Evolutionary conservation across 1,139 yeast genomes (phyloP), one percentile per base, ranked within the genome.

Genomic region (Hemisphaericaspora xylanilytica): DNA sequence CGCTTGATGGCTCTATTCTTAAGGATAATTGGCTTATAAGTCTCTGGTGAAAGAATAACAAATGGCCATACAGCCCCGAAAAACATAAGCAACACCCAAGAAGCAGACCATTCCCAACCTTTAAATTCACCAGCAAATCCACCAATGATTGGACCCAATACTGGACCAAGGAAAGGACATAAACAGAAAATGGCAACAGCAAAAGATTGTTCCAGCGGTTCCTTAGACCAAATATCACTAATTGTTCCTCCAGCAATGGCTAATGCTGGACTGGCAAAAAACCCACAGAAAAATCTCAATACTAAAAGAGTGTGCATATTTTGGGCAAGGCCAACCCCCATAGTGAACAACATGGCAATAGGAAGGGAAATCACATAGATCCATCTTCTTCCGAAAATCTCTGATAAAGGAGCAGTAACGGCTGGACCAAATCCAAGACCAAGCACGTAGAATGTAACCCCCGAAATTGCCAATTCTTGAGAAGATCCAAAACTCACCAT

Each of bases 171-270:
- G 52, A 80, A 81, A 30, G 87, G 88, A 29, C 81, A 84, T 50
- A 78, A 63, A 64, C 83, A 80, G 64, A 81, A 85, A 38, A 75
- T 67, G 2, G 87, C 78, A 77, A 85, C 76, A 14, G 92, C 90
- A 13, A 81, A 52, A 12, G 86, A 84, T 54, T 79, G 63, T 53
- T 79, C 79, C 33, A 71, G 73, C n/a, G 80, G 78, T 31, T 70
- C 74, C 21, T 49, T 45, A 3, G 60, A 50, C 82, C 87, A 83
- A 31, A 83, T 63, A 61, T 89, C 97, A 42, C 84, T 73, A 44
- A 88, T 75, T 3, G 95, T 80, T 43, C 96, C 97, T 42, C 90
- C 94, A 10, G 92, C 96, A 49, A 86, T 80, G 3, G 95, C 81
- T 55, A 89, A 70, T 0, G 95, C 89, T 4, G 96, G 96, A 4